Evolutionary conservation across 1,284 basidiomycete genomes (phyloP).

Genomic region (Tilletia caries): DNA sequence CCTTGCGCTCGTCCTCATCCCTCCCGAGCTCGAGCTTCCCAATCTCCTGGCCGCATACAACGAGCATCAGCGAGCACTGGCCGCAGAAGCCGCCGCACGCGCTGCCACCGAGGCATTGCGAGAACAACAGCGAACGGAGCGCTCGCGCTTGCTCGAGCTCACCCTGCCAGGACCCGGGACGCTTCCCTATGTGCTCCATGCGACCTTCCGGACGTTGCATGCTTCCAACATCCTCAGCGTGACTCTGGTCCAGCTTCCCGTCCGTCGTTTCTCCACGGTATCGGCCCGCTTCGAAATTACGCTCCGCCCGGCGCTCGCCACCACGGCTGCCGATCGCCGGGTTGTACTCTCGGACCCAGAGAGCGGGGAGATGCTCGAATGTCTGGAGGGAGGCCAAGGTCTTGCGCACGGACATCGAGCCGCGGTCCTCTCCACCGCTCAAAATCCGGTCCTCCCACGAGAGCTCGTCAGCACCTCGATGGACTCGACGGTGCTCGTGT

Average conservation of each 20-base stretch:
- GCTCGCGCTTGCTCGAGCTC: slow-evolving; percentile 24
- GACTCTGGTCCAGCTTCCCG: slow-evolving; percentile 21
- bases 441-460: slow-evolving; percentile 31
- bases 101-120: neutral
- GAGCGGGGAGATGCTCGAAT: slow-evolving; percentile 37
- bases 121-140: neutral
- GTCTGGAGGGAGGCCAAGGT: slow-evolving; percentile 24
- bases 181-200: slow-evolving; percentile 20
- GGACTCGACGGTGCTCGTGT: neutral
- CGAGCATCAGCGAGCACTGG: neutral
- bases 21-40: slow-evolving; percentile 2
- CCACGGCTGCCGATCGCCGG: slow-evolving; percentile 38
- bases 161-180: slow-evolving; percentile 21
- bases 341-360: slow-evolving; percentile 36
- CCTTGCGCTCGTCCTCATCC: neutral
- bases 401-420: slow-evolving; percentile 31
- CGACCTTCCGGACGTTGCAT: slow-evolving; percentile 35
- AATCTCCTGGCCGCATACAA: neutral
- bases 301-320: slow-evolving; percentile 21
- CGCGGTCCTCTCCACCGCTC: slow-evolving; percentile 37
- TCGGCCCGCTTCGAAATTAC: slow-evolving; percentile 19
- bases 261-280: slow-evolving; percentile 24
- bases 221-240: slow-evolving; percentile 45
- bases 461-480: slow-evolving; percentile 29
- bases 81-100: neutral